A percentile compares a stretch with the other conserved stretches of the same genome.
phyloP scores from a whole-genome alignment of 345 rosid genomes.

The Salix dunnii region DNA sequence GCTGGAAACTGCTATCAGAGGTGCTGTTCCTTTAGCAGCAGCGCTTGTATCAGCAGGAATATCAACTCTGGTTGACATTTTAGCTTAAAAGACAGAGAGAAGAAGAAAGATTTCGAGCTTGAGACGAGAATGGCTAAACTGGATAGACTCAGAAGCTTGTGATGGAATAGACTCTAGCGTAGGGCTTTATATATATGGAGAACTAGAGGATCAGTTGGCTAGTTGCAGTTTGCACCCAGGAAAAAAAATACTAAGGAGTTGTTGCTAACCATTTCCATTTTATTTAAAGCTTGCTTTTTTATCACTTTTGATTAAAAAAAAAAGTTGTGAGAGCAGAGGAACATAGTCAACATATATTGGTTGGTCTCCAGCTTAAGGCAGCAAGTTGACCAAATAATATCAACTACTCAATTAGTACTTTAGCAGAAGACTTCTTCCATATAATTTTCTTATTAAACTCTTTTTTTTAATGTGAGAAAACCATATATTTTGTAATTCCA shows the following conservation, averaged over 20 bases:
- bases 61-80: conserved; percentile 12
- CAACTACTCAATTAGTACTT: conserved; percentile 8
- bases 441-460: background rate
- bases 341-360: no score
- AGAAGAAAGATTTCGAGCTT: background rate
- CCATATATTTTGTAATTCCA: no score
- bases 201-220: conserved; percentile 3
- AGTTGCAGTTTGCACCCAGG: background rate
- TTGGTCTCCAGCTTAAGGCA: background rate
- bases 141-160: background rate
- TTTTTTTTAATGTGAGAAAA: no score
- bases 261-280: conserved; percentile 16
- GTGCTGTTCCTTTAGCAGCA: conserved; percentile 21
- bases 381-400: conserved; percentile 1
- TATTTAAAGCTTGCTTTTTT: background rate
- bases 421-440: background rate
- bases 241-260: background rate
- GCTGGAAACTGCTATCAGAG: background rate
- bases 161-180: background rate
- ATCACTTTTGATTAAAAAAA: background rate
- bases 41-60: conserved; percentile 18
- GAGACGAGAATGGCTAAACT: background rate
- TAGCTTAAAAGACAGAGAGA: background rate
- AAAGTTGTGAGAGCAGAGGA: background rate
- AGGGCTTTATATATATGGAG: conserved; percentile 6